Conservation (phyloP, 1,139 yeast species). For the Protomyces inouyei region DNA sequence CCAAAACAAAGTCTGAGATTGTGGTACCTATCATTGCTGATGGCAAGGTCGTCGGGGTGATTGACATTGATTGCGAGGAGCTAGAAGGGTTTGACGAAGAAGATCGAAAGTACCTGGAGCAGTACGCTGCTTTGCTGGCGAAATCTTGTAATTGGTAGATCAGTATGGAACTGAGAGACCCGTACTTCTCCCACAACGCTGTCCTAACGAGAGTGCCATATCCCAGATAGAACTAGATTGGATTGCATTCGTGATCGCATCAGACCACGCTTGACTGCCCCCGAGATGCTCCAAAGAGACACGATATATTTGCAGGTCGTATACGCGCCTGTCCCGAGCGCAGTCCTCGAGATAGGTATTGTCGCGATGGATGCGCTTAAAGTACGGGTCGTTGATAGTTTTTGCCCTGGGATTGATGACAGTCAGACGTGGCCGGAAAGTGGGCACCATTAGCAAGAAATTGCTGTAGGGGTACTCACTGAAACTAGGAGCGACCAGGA, state of each 20-base stretch:
- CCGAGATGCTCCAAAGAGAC: neutral
- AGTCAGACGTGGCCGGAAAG: neutral
- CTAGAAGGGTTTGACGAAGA: constrained; percentile 58
- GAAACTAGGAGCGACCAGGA: neutral
- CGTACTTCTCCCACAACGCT: neutral
- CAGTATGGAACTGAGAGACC: neutral
- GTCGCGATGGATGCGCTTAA: neutral
- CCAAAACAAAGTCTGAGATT: constrained; percentile 72
- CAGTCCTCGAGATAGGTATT: neutral
- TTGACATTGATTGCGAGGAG: constrained; percentile 76
- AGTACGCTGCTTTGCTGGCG: constrained; percentile 51
- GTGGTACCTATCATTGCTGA: constrained; percentile 66
- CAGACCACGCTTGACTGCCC: neutral
- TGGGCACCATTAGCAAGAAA: neutral
- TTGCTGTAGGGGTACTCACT: neutral
- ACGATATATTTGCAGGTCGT: neutral
- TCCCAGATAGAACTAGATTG: neutral
- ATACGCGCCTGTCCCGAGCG: neutral
- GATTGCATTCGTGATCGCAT: neutral
- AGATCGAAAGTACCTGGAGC: constrained; percentile 59
- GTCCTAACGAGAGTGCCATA: neutral
- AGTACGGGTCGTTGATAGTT: constrained; percentile 1
- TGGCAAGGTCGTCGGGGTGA: constrained; percentile 59
- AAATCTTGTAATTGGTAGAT: constrained; percentile 46
- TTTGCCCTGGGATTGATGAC: neutral